Evolutionary conservation across 176 grass and related monocot species (phyloP).

Genomic region (Tillandsia fasciculata): DNA sequence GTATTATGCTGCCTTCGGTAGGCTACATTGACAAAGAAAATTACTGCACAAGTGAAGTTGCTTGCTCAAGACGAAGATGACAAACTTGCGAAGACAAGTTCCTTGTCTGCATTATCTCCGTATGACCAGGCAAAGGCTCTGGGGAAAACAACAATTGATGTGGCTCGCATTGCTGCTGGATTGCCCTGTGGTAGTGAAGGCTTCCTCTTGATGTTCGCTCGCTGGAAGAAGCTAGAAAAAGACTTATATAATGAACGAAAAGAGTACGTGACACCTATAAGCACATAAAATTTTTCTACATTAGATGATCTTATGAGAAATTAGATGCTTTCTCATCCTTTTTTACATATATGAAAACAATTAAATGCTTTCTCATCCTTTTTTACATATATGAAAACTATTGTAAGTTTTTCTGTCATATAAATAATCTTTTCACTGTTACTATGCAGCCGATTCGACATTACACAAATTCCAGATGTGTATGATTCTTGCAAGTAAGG

Average conservation of each 20-base stretch:
- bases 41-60: constrained; percentile 91
- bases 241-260: constrained; percentile 91
- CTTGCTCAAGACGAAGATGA: constrained; percentile 80
- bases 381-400: too few species aligned
- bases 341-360: too few species aligned
- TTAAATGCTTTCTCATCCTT: too few species aligned
- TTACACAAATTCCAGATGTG: constrained; percentile 86
- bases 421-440: constrained; percentile 17
- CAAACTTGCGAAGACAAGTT: constrained; percentile 41
- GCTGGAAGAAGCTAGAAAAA: constrained; percentile 95
- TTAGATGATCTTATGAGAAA: background rate
- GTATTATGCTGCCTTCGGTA: constrained; percentile 22
- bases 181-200: constrained; percentile 94
- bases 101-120: constrained; percentile 34
- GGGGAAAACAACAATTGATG: constrained; percentile 74
- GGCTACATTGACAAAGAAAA: constrained; percentile 72
- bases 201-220: constrained; percentile 93
- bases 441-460: constrained; percentile 72
- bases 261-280: constrained; percentile 34
- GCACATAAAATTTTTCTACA: background rate
- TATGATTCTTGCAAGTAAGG: constrained; percentile 97
- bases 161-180: constrained; percentile 64
- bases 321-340: too few species aligned
- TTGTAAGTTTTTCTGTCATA: background rate
- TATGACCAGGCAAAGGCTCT: constrained; percentile 88